These are phyloP conservation scores for Boletus pseudo-olivaceus DNA, from an alignment of 768 basidiomycete genomes.

Conservation along the genomic window DNA sequence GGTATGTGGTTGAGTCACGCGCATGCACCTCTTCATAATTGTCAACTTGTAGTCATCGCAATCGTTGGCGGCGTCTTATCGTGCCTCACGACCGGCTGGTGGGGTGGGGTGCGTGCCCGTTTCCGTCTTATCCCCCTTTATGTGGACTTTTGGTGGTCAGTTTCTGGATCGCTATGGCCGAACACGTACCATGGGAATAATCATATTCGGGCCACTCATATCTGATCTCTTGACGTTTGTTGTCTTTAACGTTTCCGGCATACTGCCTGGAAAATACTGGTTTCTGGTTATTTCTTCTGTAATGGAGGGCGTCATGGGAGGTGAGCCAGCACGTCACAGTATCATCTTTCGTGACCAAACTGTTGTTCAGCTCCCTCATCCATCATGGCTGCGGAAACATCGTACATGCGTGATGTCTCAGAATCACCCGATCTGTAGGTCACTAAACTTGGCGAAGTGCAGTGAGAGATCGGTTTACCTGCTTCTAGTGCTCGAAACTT, in stretches of 20 bases:
- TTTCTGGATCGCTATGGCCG: background rate
- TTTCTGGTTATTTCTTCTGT: background rate
- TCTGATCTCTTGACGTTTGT: background rate
- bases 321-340: background rate
- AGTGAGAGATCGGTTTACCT: background rate
- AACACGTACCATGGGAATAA: background rate
- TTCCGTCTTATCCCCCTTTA: background rate
- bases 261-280: background rate
- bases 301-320: background rate
- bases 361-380: background rate
- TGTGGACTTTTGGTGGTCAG: background rate
- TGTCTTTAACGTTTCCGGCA: background rate
- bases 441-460: background rate
- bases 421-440: background rate
- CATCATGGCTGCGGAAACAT: background rate
- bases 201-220: background rate
- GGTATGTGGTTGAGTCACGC: background rate
- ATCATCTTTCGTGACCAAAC: background rate
- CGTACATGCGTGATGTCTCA: slow-evolving; percentile 1
- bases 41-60: background rate
- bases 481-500: background rate
- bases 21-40: background rate
- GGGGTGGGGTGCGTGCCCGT: slow-evolving; percentile 1
- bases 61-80: slow-evolving; percentile 3
- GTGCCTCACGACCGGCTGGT: slow-evolving; percentile 1